phyloP scores from a whole-genome alignment of 2,329 filamentous ascomycete species.

The Nemania diffusa region DNA sequence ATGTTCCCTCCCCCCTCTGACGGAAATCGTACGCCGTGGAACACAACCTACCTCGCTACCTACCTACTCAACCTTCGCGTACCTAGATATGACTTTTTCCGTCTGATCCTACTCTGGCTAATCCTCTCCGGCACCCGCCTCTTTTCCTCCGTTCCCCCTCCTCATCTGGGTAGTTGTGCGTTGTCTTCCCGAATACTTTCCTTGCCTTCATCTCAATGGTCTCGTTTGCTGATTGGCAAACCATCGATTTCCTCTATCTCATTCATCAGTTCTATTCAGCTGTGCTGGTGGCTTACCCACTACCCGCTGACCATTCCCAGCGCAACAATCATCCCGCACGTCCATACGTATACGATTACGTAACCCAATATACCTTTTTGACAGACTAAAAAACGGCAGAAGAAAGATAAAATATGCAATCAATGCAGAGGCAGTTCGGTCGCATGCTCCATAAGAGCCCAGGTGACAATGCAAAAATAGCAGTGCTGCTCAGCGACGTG shows the following conservation, averaged over 20 bases:
- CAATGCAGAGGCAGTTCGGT: constrained; percentile 79
- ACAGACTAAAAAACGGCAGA: too few species aligned
- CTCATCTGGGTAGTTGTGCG: constrained; percentile 1
- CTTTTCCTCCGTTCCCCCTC: constrained; percentile 1
- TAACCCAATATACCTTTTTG: too few species aligned
- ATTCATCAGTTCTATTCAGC: background rate
- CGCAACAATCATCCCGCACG: background rate
- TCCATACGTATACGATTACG: background rate
- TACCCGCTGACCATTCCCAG: background rate
- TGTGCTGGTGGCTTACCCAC: constrained; percentile 3
- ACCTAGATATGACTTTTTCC: background rate
- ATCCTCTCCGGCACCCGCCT: constrained; percentile 5
- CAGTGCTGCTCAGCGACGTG: constrained; percentile 74
- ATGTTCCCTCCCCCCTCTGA: constrained; percentile 14
- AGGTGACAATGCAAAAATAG: constrained; percentile 80
- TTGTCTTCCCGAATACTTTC: constrained; percentile 7
- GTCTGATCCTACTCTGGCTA: constrained; percentile 24
- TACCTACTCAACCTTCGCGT: constrained; percentile 5
- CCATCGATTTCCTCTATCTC: background rate
- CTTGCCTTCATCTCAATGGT: constrained; percentile 1
- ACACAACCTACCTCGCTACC: too few species aligned
- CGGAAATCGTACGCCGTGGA: constrained; percentile 24
- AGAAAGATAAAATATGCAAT: constrained; percentile 65
- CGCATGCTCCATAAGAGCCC: constrained; percentile 74
- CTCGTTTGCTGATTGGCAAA: constrained; percentile 1